phyloP scores from a whole-genome alignment of 345 rosid species.

The Rhodamnia rubescens region DNA sequence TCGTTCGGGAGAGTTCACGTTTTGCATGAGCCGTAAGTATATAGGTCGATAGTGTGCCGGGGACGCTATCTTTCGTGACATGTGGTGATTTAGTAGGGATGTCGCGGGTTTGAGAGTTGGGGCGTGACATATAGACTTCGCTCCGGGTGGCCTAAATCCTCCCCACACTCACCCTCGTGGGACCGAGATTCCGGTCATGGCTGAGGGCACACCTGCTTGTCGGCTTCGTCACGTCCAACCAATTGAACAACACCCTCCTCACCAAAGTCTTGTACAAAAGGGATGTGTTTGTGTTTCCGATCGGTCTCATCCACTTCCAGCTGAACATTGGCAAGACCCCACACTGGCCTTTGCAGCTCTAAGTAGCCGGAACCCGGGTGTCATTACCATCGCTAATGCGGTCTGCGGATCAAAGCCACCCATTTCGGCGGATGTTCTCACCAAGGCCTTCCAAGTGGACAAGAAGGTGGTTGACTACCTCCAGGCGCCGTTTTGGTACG shows the following conservation, averaged over 20 bases:
- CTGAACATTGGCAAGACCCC: background rate
- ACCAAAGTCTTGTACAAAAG: background rate
- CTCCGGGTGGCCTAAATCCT: background rate
- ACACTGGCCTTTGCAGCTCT: background rate
- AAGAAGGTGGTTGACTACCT: too few species aligned
- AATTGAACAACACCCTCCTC: background rate
- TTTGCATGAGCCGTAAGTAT: too few species aligned
- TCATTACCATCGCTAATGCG: background rate
- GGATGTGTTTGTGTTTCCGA: background rate
- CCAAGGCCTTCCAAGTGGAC: background rate
- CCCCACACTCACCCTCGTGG: background rate
- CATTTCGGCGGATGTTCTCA: background rate
- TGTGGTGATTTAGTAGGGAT: too few species aligned
- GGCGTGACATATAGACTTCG: background rate
- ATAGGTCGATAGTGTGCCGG: too few species aligned
- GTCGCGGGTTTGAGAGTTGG: too few species aligned
- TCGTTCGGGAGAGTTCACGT: too few species aligned
- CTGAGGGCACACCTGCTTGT: background rate
- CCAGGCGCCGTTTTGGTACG: too few species aligned
- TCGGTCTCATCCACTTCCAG: background rate
- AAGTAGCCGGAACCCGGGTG: background rate
- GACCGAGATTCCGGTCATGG: background rate
- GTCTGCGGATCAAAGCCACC: background rate
- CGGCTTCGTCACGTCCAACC: background rate
- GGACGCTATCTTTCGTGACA: too few species aligned